These are phyloP conservation scores for Solanum chiquidenum DNA, from an alignment of 257 asterid genomes.

Conservation along the genomic window DNA sequence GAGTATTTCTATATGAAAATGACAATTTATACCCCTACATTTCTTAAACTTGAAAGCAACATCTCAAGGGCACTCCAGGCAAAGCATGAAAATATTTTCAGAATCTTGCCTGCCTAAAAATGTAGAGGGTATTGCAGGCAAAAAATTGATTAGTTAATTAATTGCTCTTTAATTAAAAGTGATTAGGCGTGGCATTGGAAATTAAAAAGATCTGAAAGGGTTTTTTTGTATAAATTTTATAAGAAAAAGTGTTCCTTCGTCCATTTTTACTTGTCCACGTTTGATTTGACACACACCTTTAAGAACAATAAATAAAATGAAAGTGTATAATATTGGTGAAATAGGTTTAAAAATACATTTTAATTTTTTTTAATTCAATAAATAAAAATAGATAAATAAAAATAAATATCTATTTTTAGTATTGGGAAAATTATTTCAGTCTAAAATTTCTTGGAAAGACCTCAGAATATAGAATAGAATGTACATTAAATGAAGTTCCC, in stretches of 20 bases:
- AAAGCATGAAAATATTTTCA: conserved; percentile 20
- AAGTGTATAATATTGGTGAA: no score
- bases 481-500: conserved; percentile 23
- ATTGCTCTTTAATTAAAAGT: conserved; percentile 19
- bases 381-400: neutral
- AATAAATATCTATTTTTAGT: neutral
- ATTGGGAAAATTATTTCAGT: neutral
- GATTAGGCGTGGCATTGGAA: conserved; percentile 68
- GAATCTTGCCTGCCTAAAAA: neutral
- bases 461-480: conserved; percentile 37
- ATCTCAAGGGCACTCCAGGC: conserved; percentile 57
- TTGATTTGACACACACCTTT: neutral
- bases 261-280: neutral
- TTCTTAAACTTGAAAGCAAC: conserved; percentile 29
- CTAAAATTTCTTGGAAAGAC: conserved; percentile 32
- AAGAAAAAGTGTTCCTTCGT: conserved; percentile 6
- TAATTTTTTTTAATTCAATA: no score
- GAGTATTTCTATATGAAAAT: neutral
- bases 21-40: conserved; percentile 31
- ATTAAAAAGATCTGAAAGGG: conserved; percentile 6
- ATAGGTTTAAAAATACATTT: no score
- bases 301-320: no score
- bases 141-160: conserved; percentile 7
- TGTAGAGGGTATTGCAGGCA: conserved; percentile 2
- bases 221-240: conserved; percentile 12